Evolutionary conservation across 805 yeast genomes (phyloP).

Genomic region (Candida michaelii): DNA sequence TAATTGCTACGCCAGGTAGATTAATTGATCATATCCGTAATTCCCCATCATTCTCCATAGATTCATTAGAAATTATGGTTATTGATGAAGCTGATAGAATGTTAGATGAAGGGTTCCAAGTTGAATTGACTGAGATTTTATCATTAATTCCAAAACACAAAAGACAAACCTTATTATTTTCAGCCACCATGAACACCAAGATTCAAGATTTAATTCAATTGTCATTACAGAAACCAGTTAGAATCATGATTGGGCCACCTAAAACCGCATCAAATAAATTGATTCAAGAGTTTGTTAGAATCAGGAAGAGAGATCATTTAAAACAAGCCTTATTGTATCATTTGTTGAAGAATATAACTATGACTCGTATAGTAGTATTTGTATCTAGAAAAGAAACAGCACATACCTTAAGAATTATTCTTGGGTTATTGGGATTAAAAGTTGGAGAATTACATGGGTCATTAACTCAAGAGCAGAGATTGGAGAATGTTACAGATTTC

Average conservation of each 20-base stretch:
- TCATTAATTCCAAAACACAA: slow-evolving; percentile 77
- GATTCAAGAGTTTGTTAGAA: slow-evolving; percentile 90
- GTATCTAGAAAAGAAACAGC: slow-evolving; percentile 91
- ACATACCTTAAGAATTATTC: slow-evolving; percentile 73
- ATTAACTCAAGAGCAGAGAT: slow-evolving; percentile 88
- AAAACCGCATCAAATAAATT: slow-evolving; percentile 90
- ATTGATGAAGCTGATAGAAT: slow-evolving; percentile 98
- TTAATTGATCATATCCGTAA: slow-evolving; percentile 95
- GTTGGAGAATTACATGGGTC: slow-evolving; percentile 85
- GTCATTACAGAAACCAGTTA: slow-evolving; percentile 85
- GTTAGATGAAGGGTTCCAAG: slow-evolving; percentile 99
- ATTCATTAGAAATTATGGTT: slow-evolving; percentile 86
- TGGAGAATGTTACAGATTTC: slow-evolving; percentile 78
- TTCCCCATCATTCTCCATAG: slow-evolving; percentile 89
- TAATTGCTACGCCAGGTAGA: slow-evolving; percentile 98
- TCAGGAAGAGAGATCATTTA: slow-evolving; percentile 80
- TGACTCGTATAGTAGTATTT: slow-evolving; percentile 80
- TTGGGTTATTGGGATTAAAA: slow-evolving; percentile 73
- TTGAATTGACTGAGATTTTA: slow-evolving; percentile 87
- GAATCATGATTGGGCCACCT: slow-evolving; percentile 96
- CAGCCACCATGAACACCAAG: slow-evolving; percentile 97
- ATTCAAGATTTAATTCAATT: slow-evolving; percentile 85
- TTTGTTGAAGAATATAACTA: slow-evolving; percentile 66
- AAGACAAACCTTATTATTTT: slow-evolving; percentile 90
- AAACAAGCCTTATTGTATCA: slow-evolving; percentile 82